Evolutionary conservation across 495 filamentous ascomycete genomes (phyloP), one percentile per base, ranked within the genome.

Genomic region (Aspergillus hancockii): DNA sequence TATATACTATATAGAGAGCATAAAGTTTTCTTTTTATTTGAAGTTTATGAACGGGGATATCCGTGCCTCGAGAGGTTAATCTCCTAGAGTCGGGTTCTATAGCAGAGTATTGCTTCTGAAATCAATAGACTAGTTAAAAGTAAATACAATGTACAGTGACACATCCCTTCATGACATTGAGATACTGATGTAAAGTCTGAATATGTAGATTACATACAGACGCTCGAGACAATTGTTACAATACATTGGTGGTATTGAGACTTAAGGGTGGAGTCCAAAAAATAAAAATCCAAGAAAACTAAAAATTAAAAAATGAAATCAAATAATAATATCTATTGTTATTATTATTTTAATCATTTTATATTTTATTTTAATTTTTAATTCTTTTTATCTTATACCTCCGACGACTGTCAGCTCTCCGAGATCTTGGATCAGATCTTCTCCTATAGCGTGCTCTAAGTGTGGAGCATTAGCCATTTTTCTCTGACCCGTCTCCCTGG

Each of bases 371-470:
- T 45, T 21, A 45, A 45, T 40, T 23, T 58, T 51, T 58, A 22
- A 52, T 43, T 46, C 19, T 52, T 41, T 23, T 58, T 58, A 52
- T 52, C 46, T 65, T 65, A 65, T 67, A 64, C 65, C 60, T 68
- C 63, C 66, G 66, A 68, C 62, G 75, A 75, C 69, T 75, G 74
- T 77, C 73, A 77, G 71, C 72, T 77, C 71, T 76, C 72, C 72
- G 67, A 77, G 74, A 77, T 77, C 74, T 75, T 75, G 71, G 74
- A 73, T 77, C 74, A 73, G 74, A 77, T 77, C 74, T 75, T 76
- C 72, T 71, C 64, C 60, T 67, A 75, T 76, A 72, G 72, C 71
- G 71, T 74, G 74, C 67, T 70, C 64, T 38, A 57, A 49, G 65
- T 63, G 71, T 73, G 68, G 69, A 70, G 65, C 69, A 59, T 57